Evolutionary conservation across 345 rosid genomes (phyloP), one percentile per base, ranked within the genome.

Genomic region (Ricinus communis): DNA sequence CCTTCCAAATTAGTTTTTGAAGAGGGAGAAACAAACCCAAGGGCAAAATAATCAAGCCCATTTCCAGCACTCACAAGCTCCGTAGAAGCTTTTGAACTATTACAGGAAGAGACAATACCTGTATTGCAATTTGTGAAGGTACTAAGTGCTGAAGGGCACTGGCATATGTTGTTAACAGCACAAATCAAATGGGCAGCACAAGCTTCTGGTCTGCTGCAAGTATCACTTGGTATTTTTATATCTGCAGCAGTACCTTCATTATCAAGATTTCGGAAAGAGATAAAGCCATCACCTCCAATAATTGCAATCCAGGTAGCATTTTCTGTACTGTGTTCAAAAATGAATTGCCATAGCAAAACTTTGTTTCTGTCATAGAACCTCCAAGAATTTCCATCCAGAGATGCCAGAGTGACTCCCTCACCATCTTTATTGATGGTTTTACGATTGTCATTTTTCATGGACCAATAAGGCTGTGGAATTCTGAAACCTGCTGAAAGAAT

Each of bases 391-490:
- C 70, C 86, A 33, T 65, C 38, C 8, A 90, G 56, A 14, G 91
- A 76, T 27, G 98, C 89, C 9, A 30, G 63, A 52, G 75, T 69
- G 51, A 86, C 86, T 19, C 41, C 62, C 15, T 87, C 87, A 1
- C 90, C 90, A 1, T 13, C 78, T 69, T 79, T 72, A 71, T 92
- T 77, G 53, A 81, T 74, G 68, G 72, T 83, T 31, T 4, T 87
- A 14, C 78, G 65, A 1, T 43, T 71, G 0, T 91, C 98, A 9
- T 59, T 85, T 49, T 73, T 65, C 82, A 90, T 80, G 7, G 98
- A 87, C 98, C 99, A 95, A 74, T 95, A 95, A 1, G 87, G 81
- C 75, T 95, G 97, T 9, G 87, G 90, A 45, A 86, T 82, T 41
- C 43, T 68, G 76, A 79, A 89, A 40, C 80, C 84, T 0, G 89